Conservation (phyloP, 2,329 filamentous ascomycete genomes). For the Aplosporella prunicola region DNA sequence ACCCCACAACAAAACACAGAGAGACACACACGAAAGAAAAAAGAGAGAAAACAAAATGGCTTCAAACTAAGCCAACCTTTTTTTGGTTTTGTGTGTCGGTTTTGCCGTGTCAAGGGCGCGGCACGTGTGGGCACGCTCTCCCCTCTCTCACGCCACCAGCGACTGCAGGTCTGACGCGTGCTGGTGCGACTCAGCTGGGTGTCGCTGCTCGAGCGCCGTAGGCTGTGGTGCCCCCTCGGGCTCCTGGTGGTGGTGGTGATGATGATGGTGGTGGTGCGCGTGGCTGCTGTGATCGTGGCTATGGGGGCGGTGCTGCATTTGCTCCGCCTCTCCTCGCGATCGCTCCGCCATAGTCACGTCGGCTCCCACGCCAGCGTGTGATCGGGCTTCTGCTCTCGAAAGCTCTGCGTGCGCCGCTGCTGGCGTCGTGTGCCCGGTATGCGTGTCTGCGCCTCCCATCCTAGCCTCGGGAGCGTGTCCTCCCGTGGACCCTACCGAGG, state of each 20-base stretch:
- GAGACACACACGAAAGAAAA: too few relatives aligned
- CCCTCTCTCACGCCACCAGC: constrained; percentile 3
- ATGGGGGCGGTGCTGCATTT: neutral
- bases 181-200: constrained; percentile 6
- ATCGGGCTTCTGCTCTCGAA: neutral
- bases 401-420: constrained; percentile 4
- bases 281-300: too few relatives aligned
- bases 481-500: constrained; percentile 4
- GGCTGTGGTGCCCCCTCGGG: constrained; percentile 1
- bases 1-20: too few relatives aligned
- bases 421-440: constrained; percentile 5
- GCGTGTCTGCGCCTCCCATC: constrained; percentile 1
- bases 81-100: too few relatives aligned
- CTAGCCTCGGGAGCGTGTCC: constrained; percentile 5
- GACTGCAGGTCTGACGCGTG: constrained; percentile 8
- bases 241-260: constrained; percentile 2
- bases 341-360: constrained; percentile 4
- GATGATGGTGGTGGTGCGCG: constrained; percentile 3
- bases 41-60: too few relatives aligned
- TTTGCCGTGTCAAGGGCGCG: too few relatives aligned
- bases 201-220: neutral
- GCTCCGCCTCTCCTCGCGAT: constrained; percentile 1
- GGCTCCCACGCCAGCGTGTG: neutral
- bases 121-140: too few relatives aligned
- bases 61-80: too few relatives aligned